Evolutionary conservation across 2,329 filamentous ascomycete species (phyloP).

Genomic region (Rutstroemia sydowiana): DNA sequence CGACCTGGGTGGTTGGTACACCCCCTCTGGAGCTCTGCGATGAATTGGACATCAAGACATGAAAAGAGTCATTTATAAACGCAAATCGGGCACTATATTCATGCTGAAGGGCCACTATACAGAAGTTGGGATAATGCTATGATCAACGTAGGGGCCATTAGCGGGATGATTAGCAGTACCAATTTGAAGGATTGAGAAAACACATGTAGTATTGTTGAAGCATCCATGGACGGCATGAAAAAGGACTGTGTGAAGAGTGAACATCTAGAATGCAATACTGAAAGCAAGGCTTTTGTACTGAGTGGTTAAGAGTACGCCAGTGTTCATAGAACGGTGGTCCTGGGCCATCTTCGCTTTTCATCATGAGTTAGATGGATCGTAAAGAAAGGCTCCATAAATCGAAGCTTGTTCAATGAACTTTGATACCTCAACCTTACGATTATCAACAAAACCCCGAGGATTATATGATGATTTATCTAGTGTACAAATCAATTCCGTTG

Average conservation of each 20-base stretch:
- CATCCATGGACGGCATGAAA: background rate
- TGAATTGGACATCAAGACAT: background rate
- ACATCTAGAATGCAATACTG: background rate
- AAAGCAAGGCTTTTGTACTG: conserved; percentile 1
- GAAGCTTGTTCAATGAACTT: too few species aligned
- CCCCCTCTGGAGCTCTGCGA: background rate
- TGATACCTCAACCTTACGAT: too few species aligned
- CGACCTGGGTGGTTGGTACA: too few species aligned
- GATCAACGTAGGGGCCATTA: background rate
- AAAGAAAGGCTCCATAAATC: background rate
- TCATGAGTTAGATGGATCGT: background rate
- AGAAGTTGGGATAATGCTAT: background rate
- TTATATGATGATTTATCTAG: too few species aligned
- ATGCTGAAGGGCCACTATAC: background rate
- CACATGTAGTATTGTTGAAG: background rate
- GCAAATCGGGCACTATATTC: background rate
- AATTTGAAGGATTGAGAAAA: background rate
- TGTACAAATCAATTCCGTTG: too few species aligned
- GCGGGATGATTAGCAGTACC: too few species aligned
- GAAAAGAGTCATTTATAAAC: background rate
- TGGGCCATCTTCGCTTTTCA: background rate
- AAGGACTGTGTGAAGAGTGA: background rate
- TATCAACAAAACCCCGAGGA: too few species aligned
- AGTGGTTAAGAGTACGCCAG: background rate
- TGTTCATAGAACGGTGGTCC: background rate